Conservation (phyloP, 495 filamentous ascomycete species). For the Talaromyces stipitatus region DNA sequence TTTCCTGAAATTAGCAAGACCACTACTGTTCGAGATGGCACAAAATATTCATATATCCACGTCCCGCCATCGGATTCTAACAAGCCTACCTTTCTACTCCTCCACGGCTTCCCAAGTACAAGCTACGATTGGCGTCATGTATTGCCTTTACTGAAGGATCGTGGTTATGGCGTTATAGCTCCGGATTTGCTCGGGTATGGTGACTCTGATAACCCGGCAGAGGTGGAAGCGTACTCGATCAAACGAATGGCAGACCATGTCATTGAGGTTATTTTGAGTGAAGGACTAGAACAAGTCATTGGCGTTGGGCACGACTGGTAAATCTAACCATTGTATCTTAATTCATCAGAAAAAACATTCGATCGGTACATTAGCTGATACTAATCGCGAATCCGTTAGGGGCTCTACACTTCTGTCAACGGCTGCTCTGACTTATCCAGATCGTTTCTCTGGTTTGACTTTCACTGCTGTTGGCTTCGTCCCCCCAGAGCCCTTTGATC, state of each 20-base stretch:
- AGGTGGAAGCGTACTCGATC: constrained; percentile 22
- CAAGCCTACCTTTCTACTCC: constrained; percentile 29
- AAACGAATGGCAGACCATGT: constrained; percentile 28
- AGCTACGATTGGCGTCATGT: constrained; percentile 39
- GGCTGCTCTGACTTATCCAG: neutral
- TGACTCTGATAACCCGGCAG: constrained; percentile 29
- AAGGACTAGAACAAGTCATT: constrained; percentile 7
- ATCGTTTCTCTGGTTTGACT: neutral
- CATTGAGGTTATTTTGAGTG: constrained; percentile 23
- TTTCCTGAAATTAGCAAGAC: constrained; percentile 5
- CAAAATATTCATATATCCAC: constrained; percentile 25
- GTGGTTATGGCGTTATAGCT: constrained; percentile 36
- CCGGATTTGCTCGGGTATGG: constrained; percentile 45
- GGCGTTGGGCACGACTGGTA: constrained; percentile 4
- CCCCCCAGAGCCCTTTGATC: neutral
- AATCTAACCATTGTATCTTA: neutral
- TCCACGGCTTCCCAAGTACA: constrained; percentile 37
- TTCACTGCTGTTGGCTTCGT: neutral
- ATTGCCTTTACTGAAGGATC: constrained; percentile 19
- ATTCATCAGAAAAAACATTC: neutral
- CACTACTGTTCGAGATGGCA: constrained; percentile 15
- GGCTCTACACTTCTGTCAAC: constrained; percentile 3
- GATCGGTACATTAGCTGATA: neutral
- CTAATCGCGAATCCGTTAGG: neutral
- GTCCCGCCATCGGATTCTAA: constrained; percentile 12